Percentiles rank a stretch among this genome's conserved stretches.
Conservation (phyloP, 306 rosid genomes). For the Cicer chorassanicum region DNA sequence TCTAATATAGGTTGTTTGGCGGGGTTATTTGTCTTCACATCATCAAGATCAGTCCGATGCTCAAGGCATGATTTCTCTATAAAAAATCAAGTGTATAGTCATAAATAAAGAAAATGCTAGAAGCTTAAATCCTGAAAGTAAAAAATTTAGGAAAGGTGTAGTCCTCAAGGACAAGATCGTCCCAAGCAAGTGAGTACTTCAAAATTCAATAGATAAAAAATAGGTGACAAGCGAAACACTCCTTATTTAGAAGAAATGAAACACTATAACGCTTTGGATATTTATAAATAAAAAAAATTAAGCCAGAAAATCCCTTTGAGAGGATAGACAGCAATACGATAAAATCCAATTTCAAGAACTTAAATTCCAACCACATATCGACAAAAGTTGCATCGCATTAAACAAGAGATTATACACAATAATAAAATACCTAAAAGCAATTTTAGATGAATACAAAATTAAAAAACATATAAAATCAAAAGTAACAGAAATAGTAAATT, state of each 20-base stretch:
- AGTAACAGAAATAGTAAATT: not conserved
- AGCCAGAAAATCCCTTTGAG: constrained; percentile 18
- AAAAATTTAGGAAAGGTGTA: not conserved
- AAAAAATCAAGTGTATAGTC: not conserved
- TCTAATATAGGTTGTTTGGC: constrained; percentile 43
- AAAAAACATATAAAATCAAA: constrained; percentile 2
- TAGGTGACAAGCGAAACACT: constrained; percentile 6
- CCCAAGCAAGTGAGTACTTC: not conserved
- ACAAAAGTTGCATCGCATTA: constrained; percentile 7
- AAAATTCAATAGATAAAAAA: constrained; percentile 15
- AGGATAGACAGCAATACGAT: not conserved
- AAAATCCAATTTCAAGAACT: constrained; percentile 16
- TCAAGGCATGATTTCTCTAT: constrained; percentile 59
- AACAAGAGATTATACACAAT: constrained; percentile 8
- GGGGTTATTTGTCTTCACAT: constrained; percentile 45
- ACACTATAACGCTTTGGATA: not conserved
- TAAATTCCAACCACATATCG: constrained; percentile 10
- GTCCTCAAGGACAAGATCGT: constrained; percentile 13
- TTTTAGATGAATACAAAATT: not conserved
- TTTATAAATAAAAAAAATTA: constrained; percentile 9
- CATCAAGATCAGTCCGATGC: constrained; percentile 45
- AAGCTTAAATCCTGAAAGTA: constrained; percentile 1
- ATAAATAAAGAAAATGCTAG: not conserved
- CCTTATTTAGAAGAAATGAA: constrained; percentile 5
- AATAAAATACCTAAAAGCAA: not conserved